Base-by-base conservation (phyloP, 2,329 filamentous ascomycete species). In the Alternaria gaisen region DNA sequence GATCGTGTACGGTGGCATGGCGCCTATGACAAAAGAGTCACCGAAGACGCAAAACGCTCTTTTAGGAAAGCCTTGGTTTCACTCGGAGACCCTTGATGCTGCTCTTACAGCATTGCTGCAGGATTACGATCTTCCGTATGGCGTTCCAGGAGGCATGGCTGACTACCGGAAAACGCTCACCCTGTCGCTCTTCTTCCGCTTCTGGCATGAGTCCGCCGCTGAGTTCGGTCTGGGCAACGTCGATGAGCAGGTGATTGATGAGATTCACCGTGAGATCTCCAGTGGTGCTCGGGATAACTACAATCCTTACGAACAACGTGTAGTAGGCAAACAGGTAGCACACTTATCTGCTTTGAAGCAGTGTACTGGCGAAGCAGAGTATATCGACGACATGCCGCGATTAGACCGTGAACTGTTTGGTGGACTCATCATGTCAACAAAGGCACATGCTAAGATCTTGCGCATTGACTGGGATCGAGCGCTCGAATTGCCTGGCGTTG, bases 91-190 rank as follows among this genome's bases (percentile, higher is more conserved):
- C 0, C 83, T 98, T 0, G 93, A 98, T 77, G 91, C 91, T 1
- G 87, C 89, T 1, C 95, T 98, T 89, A 90, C 87, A 70, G 90
- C 92, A 0, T 82, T 98, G 22, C 91, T 91, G 53, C 83, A 86
- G 41, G 94, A 98, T 71, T 98, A 97, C 72, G 86, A 95, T 72
- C 85, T 98, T 34, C 84, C 87, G 2, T 98, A 94, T 71, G 88
- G 92, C 54, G 95, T 98, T 0, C 94, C 94, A 0, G 94, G 95
- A 65, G 94, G 94, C 24, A 98, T 98, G 95, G 94, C 94, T 0
- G 95, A 93, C 2, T 98, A 97, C 74, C 86, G 94, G 30, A 96
- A 94, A 75, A 92, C 93, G 1, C 82, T 98, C 11, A 93, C 94
- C 0, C 82, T 97, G 52, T 91, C 93, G 0, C 94, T 98, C 81